Percentiles rank a stretch among this genome's conserved stretches.
phyloP scores from a whole-genome alignment of 2,329 filamentous ascomycete species.

The Cyphellophora attinorum region DNA sequence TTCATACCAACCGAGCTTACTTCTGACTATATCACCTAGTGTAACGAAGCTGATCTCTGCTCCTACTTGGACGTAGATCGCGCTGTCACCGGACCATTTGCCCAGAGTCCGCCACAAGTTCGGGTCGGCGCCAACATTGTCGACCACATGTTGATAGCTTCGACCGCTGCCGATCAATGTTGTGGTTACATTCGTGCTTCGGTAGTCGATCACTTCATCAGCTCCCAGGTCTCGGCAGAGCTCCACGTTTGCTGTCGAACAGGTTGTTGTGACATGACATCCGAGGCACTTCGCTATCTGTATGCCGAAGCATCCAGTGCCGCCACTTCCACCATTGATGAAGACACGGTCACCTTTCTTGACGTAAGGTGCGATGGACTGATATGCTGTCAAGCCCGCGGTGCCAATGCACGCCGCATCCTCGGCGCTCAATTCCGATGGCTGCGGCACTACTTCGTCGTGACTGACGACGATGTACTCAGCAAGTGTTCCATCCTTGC shows the following conservation, averaged over 20 bases:
- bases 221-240: slow-evolving; percentile 51
- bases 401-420: slow-evolving; percentile 36
- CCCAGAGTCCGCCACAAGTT: slow-evolving; percentile 46
- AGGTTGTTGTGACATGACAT: slow-evolving; percentile 49
- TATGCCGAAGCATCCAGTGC: slow-evolving; percentile 50
- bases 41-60: slow-evolving; percentile 14
- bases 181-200: slow-evolving; percentile 36
- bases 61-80: slow-evolving; percentile 46
- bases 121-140: slow-evolving; percentile 45
- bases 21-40: neutral
- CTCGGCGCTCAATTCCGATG: slow-evolving; percentile 32
- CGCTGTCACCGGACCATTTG: slow-evolving; percentile 39
- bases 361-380: slow-evolving; percentile 38
- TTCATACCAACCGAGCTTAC: neutral
- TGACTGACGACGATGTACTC: slow-evolving; percentile 31
- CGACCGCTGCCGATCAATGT: slow-evolving; percentile 37
- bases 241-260: slow-evolving; percentile 48
- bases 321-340: slow-evolving; percentile 57
- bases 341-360: slow-evolving; percentile 48
- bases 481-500: slow-evolving; percentile 32
- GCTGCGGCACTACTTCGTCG: slow-evolving; percentile 29
- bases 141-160: slow-evolving; percentile 45
- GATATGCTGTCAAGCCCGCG: slow-evolving; percentile 39
- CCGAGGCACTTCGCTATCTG: slow-evolving; percentile 55
- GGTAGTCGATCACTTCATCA: slow-evolving; percentile 56